phyloP scores from a whole-genome alignment of 169 alveolate species.

The Eimeria acervulina region DNA sequence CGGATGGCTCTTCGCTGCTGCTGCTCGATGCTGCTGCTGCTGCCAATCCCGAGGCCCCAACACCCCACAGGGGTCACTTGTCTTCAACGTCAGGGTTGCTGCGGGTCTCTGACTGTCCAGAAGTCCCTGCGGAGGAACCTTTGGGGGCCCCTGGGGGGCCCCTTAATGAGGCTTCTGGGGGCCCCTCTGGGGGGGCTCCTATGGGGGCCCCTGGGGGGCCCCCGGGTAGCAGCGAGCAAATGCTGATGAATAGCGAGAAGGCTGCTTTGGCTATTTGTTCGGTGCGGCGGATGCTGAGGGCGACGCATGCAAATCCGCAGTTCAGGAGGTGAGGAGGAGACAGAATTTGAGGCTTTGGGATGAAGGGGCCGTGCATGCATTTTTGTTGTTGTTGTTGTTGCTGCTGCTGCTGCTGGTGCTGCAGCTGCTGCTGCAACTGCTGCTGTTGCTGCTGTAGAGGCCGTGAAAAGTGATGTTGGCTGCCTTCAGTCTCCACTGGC shows the following conservation, averaged over 20 bases:
- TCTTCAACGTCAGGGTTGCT: conserved; percentile 30
- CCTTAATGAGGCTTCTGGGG: not conserved
- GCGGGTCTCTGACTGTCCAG: conserved; percentile 50
- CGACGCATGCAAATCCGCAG: conserved; percentile 1
- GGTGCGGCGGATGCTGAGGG: conserved; percentile 1
- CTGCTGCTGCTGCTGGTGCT: not conserved
- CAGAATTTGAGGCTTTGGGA: not conserved
- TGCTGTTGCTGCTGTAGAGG: not conserved
- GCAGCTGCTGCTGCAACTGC: not conserved
- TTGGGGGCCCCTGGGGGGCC: conserved; percentile 3
- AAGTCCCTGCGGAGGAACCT: not conserved
- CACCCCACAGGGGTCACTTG: conserved; percentile 22
- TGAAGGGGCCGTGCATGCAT: not conserved
- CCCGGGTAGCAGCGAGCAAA: not conserved
- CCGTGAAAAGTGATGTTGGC: no score
- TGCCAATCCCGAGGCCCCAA: conserved; percentile 17
- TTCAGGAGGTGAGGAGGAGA: conserved; percentile 2
- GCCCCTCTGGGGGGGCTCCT: not conserved
- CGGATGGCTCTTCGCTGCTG: not conserved
- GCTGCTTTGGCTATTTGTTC: not conserved
- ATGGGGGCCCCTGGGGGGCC: not conserved
- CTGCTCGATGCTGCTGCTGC: conserved; percentile 25
- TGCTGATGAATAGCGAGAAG: not conserved
- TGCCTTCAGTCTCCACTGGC: no score
- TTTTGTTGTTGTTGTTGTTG: not conserved